phyloP scores from a whole-genome alignment of 2,329 filamentous ascomycete species.

The Cladosporium sp. region DNA sequence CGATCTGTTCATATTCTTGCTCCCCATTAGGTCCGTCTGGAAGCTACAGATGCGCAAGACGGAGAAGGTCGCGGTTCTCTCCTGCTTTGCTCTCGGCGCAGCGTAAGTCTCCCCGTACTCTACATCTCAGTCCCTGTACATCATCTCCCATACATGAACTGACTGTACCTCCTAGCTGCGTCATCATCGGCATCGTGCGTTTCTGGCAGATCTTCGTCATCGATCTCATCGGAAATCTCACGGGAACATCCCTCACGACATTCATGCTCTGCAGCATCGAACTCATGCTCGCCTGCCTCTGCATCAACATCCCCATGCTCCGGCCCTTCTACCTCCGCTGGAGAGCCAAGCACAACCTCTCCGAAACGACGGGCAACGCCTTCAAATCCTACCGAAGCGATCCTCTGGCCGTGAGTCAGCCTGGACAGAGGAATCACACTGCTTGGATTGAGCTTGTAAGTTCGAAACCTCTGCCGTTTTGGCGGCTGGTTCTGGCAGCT shows the following conservation, averaged over 20 bases:
- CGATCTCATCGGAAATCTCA: slow-evolving; percentile 1
- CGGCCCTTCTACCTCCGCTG: slow-evolving; percentile 9
- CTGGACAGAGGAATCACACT: neutral
- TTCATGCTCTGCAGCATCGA: slow-evolving; percentile 10
- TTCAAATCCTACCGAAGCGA: neutral
- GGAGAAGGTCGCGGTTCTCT: slow-evolving; percentile 1
- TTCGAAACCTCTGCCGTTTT: neutral
- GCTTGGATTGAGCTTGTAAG: slow-evolving; percentile 10
- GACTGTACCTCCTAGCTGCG: neutral
- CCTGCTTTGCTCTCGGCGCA: slow-evolving; percentile 5
- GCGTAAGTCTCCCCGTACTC: slow-evolving; percentile 8
- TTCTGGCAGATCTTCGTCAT: slow-evolving; percentile 10
- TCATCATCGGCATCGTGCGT: slow-evolving; percentile 8
- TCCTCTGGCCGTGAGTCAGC: neutral
- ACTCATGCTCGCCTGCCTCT: slow-evolving; percentile 6
- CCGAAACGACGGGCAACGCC: neutral
- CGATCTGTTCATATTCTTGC: neutral
- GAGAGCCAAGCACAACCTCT: slow-evolving; percentile 1
- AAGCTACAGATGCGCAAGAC: slow-evolving; percentile 11
- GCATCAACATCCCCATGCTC: slow-evolving; percentile 7
- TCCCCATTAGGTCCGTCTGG: slow-evolving; percentile 4
- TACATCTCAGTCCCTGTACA: no score
- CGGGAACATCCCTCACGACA: slow-evolving; percentile 5
- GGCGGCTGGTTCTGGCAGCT: neutral
- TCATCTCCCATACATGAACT: neutral